Evolutionary conservation across 192 early-diverging fungal genomes (phyloP).

Genomic region (Linnemannia zychae): DNA sequence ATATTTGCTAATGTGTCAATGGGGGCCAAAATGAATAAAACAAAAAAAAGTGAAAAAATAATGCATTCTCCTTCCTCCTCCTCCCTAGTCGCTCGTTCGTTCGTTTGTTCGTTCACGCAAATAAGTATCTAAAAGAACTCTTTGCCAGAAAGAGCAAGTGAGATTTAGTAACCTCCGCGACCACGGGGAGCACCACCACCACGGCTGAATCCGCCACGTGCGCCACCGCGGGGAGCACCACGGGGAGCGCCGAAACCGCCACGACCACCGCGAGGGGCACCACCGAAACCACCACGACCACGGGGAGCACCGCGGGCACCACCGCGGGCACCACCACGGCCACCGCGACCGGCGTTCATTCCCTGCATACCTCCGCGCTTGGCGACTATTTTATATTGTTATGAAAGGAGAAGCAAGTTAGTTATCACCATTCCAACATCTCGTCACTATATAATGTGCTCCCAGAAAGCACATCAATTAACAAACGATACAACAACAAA

Average conservation of each 20-base stretch:
- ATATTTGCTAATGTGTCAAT: slow-evolving; percentile 7
- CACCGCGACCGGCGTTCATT: slow-evolving; percentile 73
- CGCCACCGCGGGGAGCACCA: slow-evolving; percentile 64
- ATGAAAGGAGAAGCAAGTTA: slow-evolving; percentile 33
- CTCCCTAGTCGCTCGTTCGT: background rate
- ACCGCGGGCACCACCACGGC: slow-evolving; percentile 70
- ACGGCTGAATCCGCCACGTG: slow-evolving; percentile 61
- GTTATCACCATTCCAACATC: slow-evolving; percentile 4
- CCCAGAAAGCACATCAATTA: slow-evolving; percentile 6
- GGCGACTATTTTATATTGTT: slow-evolving; percentile 40
- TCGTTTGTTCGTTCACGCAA: background rate
- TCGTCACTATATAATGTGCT: too few relatives aligned
- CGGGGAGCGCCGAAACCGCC: slow-evolving; percentile 54
- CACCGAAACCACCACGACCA: slow-evolving; percentile 67
- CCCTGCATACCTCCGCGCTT: slow-evolving; percentile 70
- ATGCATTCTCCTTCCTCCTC: background rate
- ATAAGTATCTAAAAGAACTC: background rate
- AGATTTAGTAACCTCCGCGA: slow-evolving; percentile 1
- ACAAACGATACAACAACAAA: background rate
- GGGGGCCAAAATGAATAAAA: slow-evolving; percentile 15
- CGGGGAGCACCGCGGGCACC: slow-evolving; percentile 66
- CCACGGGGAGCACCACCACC: slow-evolving; percentile 10
- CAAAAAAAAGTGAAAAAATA: slow-evolving; percentile 16
- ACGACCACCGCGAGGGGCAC: slow-evolving; percentile 54
- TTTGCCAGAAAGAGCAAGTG: too few relatives aligned